Base-by-base conservation (phyloP, 192 early-diverging fungal genomes). In the Podila verticillata region DNA sequence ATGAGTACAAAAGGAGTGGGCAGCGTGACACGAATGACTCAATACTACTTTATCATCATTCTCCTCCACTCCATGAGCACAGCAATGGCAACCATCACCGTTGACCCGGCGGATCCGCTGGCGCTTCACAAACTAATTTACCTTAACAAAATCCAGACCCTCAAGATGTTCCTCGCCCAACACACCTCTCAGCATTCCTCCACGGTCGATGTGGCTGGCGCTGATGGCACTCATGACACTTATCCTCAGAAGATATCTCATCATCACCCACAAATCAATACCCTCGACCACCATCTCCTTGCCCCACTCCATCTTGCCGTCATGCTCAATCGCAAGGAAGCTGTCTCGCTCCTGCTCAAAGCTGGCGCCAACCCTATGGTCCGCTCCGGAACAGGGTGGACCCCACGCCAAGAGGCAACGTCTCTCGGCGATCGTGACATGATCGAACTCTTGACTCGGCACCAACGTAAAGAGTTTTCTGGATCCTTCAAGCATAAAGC, bases 311-410 rank as follows among this genome's bases (percentile, higher is more conserved):
- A 80, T 62, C 77, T 80, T 12, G 77, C 77, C 17, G 70, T 80
- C n/a, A 80, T 80, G 77, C 66, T 80, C 7, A 64, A 68, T 15
- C 77, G 77, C 30, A 80, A 72, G 44, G 77, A 80, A 1, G 65
- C 70, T 30, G 70, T 80, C 47, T 4, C 9, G 3, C 34, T 80
- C 24, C 66, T 80, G 1, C 61, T 80, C 12, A 51, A 80, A 6
- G 77, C 77, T 0, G 77, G 77, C 8, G 77, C 77, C 6, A 80
- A 80, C 57, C 77, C 77, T 5, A 13, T 80, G 51, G 65, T 48
- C 34, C 77, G 77, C n/a, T 80, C 77, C 3, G 77, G 77, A 1
- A 67, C 77, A 20, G 77, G 77, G 0, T 80, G 77, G 77, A 80
- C 77, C 0, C 65, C 77, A 29, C 32, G 77, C 28, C 77, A 80